Percentiles rank a stretch among this genome's conserved stretches.
Conservation (phyloP, 2,329 filamentous ascomycete species). For the Zasmidium citrigriseum region DNA sequence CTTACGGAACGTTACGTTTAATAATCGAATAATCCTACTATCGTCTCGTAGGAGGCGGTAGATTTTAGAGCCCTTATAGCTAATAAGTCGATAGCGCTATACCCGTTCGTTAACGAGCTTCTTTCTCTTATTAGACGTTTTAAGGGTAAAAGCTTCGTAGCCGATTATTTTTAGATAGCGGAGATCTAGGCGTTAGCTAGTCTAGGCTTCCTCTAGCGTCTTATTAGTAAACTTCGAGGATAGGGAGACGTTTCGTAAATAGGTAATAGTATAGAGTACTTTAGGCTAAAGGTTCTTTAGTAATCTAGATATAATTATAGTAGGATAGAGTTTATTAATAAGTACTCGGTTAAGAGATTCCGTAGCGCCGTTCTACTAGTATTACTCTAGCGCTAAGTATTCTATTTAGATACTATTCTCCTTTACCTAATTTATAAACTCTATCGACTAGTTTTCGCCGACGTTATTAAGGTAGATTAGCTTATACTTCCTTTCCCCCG, state of each 20-base stretch:
- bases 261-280: background rate
- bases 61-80: background rate
- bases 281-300: background rate
- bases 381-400: background rate
- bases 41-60: background rate
- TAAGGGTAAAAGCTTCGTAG: background rate
- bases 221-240: background rate
- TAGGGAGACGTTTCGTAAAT: background rate
- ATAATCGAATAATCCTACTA: background rate
- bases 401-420: background rate
- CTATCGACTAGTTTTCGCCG: background rate
- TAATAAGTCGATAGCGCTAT: background rate
- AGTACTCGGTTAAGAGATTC: background rate
- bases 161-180: background rate
- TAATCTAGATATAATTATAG: background rate
- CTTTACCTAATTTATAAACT: background rate
- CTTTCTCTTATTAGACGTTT: background rate
- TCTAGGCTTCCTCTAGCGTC: background rate
- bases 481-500: background rate
- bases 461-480: background rate
- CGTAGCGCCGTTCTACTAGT: background rate
- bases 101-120: background rate
- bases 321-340: background rate
- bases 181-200: background rate
- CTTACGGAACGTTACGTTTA: background rate